These are phyloP conservation scores for Stagonosporopsis cucurbitacearum DNA, from an alignment of 2,329 filamentous ascomycete genomes.

Conservation along the genomic window DNA sequence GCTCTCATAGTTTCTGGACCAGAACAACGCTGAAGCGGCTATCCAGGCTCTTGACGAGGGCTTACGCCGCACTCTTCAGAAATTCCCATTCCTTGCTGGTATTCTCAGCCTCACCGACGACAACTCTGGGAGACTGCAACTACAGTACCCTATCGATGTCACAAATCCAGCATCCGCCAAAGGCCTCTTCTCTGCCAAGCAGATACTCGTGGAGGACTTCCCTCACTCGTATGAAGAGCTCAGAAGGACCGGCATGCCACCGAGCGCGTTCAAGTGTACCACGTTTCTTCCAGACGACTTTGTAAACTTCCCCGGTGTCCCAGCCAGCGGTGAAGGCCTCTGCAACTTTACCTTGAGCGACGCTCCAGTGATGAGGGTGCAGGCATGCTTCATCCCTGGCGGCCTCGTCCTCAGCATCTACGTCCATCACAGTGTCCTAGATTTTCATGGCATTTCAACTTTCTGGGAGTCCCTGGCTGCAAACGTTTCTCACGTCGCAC, in stretches of 20 bases:
- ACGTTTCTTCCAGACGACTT: conserved; percentile 43
- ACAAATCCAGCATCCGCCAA: conserved; percentile 22
- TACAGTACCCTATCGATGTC: conserved; percentile 35
- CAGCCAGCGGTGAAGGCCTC: conserved; percentile 37
- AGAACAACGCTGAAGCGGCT: conserved; percentile 34
- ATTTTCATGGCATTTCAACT: conserved; percentile 39
- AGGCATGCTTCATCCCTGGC: conserved; percentile 46
- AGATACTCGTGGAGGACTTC: conserved; percentile 27
- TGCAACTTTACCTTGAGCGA: conserved; percentile 33
- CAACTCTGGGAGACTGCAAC: conserved; percentile 32
- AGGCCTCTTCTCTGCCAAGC: conserved; percentile 32
- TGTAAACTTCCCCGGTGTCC: conserved; percentile 33
- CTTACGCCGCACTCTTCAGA: conserved; percentile 32
- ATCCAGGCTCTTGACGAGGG: conserved; percentile 34
- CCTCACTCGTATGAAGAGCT: conserved; percentile 39
- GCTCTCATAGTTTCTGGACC: conserved; percentile 35
- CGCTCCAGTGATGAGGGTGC: conserved; percentile 39
- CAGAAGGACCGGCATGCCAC: conserved; percentile 42
- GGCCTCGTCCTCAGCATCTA: conserved; percentile 46
- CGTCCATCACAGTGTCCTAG: conserved; percentile 41
- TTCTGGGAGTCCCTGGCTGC: conserved; percentile 38
- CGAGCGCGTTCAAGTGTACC: conserved; percentile 37
- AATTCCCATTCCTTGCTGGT: conserved; percentile 42
- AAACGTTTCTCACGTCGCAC: conserved; percentile 31
- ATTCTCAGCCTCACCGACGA: conserved; percentile 35